phyloP scores from a whole-genome alignment of 2,329 filamentous ascomycete species.

The Aureobasidium sp. region DNA sequence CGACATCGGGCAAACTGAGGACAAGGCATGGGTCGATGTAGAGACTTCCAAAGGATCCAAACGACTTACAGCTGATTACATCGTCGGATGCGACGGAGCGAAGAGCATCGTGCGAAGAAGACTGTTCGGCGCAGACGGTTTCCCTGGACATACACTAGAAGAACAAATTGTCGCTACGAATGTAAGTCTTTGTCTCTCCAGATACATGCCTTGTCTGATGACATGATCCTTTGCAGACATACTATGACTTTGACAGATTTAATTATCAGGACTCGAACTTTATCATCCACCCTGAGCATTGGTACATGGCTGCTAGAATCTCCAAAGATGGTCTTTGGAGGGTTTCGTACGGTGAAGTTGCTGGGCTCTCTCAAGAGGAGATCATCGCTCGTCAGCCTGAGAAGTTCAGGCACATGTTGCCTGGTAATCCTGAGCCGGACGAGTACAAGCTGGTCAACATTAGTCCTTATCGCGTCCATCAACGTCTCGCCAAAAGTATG shows the following conservation, averaged over 20 bases:
- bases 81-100: background rate
- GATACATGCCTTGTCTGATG: background rate
- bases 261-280: conserved; percentile 21
- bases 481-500: background rate
- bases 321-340: conserved; percentile 42
- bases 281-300: conserved; percentile 31
- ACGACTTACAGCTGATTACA: background rate
- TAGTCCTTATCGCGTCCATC: background rate
- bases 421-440: background rate
- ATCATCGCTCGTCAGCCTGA: conserved; percentile 12
- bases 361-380: conserved; percentile 28
- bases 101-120: background rate
- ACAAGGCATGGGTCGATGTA: background rate
- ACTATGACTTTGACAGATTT: conserved; percentile 14
- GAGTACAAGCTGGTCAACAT: background rate
- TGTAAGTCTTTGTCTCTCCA: background rate
- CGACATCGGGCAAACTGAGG: background rate
- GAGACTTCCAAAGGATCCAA: background rate
- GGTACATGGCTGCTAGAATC: conserved; percentile 30
- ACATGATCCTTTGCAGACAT: background rate
- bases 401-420: background rate
- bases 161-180: background rate
- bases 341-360: conserved; percentile 43
- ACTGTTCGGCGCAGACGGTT: background rate
- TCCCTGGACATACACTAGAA: background rate